Evolutionary conservation across 345 rosid genomes (phyloP).

Genomic region (Camelina neglecta): DNA sequence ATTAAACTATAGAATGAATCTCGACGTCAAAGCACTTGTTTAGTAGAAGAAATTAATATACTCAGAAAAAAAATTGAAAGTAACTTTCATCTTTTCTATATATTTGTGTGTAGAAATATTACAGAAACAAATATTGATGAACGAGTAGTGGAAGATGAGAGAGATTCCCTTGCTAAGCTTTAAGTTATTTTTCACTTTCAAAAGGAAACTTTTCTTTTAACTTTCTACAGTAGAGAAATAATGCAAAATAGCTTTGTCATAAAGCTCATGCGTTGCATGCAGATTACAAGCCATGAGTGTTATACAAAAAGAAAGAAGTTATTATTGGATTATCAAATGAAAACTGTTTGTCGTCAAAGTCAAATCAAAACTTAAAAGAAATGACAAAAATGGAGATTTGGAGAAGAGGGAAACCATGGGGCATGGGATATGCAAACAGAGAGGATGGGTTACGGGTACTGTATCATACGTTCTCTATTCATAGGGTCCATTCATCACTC

Average conservation of each 20-base stretch:
- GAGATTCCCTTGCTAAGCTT: slow-evolving; percentile 33
- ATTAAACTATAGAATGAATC: background rate
- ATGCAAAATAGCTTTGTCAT: slow-evolving; percentile 25
- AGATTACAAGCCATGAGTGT: slow-evolving; percentile 22
- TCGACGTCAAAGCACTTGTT: background rate
- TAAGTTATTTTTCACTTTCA: background rate
- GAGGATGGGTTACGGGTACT: slow-evolving; percentile 2
- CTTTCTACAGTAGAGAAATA: slow-evolving; percentile 7
- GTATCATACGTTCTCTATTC: background rate
- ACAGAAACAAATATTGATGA: background rate
- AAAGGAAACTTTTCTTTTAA: slow-evolving; percentile 28
- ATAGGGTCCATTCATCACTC: slow-evolving; percentile 29
- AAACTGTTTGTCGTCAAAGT: slow-evolving; percentile 20
- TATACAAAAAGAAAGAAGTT: background rate
- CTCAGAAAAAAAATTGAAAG: too few relatives aligned
- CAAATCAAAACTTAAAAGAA: slow-evolving; percentile 14
- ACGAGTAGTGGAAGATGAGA: slow-evolving; percentile 28
- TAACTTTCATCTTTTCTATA: too few relatives aligned
- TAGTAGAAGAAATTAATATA: background rate
- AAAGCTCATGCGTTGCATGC: slow-evolving; percentile 36
- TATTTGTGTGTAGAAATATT: background rate
- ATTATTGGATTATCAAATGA: background rate
- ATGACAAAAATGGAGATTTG: slow-evolving; percentile 2
- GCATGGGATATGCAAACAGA: slow-evolving; percentile 2
- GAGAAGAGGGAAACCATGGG: background rate